Base-by-base conservation (phyloP, 2,329 filamentous ascomycete species). In the Sporothrix schenckii region DNA sequence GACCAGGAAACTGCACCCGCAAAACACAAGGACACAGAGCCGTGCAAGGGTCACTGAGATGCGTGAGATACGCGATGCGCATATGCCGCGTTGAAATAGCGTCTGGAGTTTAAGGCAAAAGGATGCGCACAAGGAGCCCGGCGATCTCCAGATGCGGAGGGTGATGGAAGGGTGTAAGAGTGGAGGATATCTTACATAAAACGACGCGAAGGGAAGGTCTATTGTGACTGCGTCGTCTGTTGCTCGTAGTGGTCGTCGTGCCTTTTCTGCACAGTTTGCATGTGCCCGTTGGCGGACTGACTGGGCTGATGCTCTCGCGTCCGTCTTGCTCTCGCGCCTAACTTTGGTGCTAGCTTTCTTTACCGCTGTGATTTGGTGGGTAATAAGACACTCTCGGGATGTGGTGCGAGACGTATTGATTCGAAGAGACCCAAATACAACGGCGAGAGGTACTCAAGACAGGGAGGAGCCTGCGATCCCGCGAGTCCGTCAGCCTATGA, bases 361-460 rank as follows among this genome's bases (percentile, higher is more conserved):
- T 47, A 47, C 58, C 39, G 21, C n/a, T 39, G 58, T 24, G 58
- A 61, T 61, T 39, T 19, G 13, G 58, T 63, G 27, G 19, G 58
- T 63, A 47, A 63, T 63, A 21, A 63, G 58, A 47, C 47, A 63
- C 58, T 6, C 58, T 63, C 58, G n/a, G 34, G n/a, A 34, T 44
- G 58, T 19, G 39, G 9, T 61, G 58, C n/a, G 39, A 61, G 27
- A 44, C 47, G 47, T 7, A n/a, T 47, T 2, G 27, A 3, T 30
- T 30, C 27, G 27, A 30, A 4, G 27, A 30, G 27, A 30, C 27
- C 27, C 27, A 34, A 47, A n/a, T 16, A 44, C 58, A 61, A 39
- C 34, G 56, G 58, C 19, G 24, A n/a, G 39, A 27, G 24, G n/a
- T 16, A 16, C 13, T 60, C 7, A 14, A 34, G 14, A 27, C 14